phyloP scores from a whole-genome alignment of 495 filamentous ascomycete genomes.

The Penicillium egyptiacum region DNA sequence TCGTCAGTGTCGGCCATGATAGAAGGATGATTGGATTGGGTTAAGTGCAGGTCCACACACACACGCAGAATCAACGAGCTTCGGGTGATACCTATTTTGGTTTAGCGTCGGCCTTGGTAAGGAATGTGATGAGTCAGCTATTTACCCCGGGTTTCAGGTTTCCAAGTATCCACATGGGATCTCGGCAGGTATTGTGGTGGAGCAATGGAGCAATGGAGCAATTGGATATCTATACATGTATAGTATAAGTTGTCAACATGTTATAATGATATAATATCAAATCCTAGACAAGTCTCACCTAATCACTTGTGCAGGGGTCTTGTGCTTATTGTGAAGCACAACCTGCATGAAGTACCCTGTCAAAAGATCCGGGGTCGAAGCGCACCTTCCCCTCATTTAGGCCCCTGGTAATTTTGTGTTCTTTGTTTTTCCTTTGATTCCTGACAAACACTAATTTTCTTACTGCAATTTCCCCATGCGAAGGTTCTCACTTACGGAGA shows the following conservation, averaged over 20 bases:
- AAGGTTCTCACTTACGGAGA: constrained; percentile 23
- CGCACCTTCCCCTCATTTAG: constrained; percentile 16
- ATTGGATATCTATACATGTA: constrained; percentile 5
- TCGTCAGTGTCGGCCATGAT: constrained; percentile 75
- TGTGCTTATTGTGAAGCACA: constrained; percentile 6
- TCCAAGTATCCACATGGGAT: constrained; percentile 11
- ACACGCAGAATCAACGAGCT: constrained; percentile 23
- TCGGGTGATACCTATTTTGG: constrained; percentile 19
- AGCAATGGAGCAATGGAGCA: neutral
- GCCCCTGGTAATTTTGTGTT: constrained; percentile 4
- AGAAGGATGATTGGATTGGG: constrained; percentile 4
- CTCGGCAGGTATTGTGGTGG: neutral
- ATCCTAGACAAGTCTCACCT: neutral
- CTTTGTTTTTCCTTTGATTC: neutral
- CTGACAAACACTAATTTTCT: neutral
- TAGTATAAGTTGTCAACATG: neutral
- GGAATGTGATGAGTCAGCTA: constrained; percentile 19
- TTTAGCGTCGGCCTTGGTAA: constrained; percentile 14
- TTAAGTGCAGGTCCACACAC: constrained; percentile 9
- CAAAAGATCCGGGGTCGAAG: constrained; percentile 23
- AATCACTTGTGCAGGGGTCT: constrained; percentile 4
- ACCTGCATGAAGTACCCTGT: constrained; percentile 11
- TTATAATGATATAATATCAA: neutral
- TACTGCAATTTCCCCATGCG: constrained; percentile 21
- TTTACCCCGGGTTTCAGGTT: constrained; percentile 21